These are phyloP conservation scores for Tricholoma matsutake DNA, from an alignment of 768 basidiomycete genomes.

Conservation along the genomic window DNA sequence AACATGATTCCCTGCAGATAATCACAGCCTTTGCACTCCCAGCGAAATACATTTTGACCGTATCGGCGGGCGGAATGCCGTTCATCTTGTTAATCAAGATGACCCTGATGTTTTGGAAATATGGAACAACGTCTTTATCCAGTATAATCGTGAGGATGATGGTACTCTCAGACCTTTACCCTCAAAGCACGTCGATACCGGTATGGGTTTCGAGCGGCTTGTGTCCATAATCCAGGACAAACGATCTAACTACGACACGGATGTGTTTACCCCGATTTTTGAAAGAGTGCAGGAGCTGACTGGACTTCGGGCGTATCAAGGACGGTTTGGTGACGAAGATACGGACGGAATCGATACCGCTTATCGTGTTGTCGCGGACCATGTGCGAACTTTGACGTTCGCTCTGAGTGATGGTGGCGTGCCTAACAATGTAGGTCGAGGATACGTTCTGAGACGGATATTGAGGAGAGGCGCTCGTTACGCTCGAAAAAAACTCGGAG, in stretches of 20 bases:
- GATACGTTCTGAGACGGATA: conserved; percentile 95
- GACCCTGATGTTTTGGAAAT: conserved; percentile 97
- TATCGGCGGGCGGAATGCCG: conserved; percentile 95
- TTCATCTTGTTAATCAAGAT: conserved; percentile 90
- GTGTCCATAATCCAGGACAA: conserved; percentile 92
- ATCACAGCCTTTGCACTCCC: conserved; percentile 1
- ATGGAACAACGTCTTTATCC: conserved; percentile 99
- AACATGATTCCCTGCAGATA: neutral
- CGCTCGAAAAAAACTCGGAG: conserved; percentile 91
- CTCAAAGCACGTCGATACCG: conserved; percentile 95
- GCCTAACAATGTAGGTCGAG: conserved; percentile 93
- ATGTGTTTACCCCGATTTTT: conserved; percentile 91
- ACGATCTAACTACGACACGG: conserved; percentile 96
- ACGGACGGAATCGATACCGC: conserved; percentile 94
- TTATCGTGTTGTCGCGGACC: conserved; percentile 96
- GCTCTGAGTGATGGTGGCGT: conserved; percentile 96
- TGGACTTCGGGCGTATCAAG: conserved; percentile 81
- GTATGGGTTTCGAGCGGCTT: conserved; percentile 98
- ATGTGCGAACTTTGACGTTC: conserved; percentile 92
- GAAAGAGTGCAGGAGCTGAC: conserved; percentile 83
- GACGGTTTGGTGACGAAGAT: conserved; percentile 95
- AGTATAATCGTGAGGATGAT: conserved; percentile 94
- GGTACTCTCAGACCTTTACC: conserved; percentile 79
- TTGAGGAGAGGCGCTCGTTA: conserved; percentile 93
- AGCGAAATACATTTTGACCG: conserved; percentile 98